Evolutionary conservation across 768 basidiomycete species (phyloP).

Genomic region (Boletales sp.): DNA sequence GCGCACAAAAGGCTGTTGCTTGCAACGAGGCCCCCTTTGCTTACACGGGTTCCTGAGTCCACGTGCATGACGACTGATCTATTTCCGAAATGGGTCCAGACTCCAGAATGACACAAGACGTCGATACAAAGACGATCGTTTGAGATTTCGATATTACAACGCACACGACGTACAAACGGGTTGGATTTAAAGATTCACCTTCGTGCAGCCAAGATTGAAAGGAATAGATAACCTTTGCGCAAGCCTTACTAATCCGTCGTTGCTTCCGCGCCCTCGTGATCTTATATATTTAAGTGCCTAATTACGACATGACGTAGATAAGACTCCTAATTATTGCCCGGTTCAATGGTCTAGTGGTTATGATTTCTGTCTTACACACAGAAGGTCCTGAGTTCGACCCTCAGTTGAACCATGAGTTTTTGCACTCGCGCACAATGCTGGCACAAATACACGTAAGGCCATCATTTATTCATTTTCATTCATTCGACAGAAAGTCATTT

Average conservation of each 20-base stretch:
- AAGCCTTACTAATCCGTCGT: not conserved
- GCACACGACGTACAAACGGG: not conserved
- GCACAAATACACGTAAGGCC: not conserved
- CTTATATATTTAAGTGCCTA: not conserved
- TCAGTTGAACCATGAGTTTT: slow-evolving; percentile 43
- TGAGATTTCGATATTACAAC: not conserved
- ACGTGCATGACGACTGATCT: slow-evolving; percentile 10
- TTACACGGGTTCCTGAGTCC: slow-evolving; percentile 1
- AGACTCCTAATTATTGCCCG: not conserved
- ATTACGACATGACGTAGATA: not conserved
- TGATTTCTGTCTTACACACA: slow-evolving; percentile 52
- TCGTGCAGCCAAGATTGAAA: not conserved
- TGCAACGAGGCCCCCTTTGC: not conserved
- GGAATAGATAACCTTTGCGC: not conserved
- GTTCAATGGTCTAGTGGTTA: slow-evolving; percentile 61
- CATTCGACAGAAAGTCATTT: too few species aligned
- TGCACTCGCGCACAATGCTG: not conserved
- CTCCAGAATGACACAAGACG: too few species aligned
- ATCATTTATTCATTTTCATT: too few species aligned
- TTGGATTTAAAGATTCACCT: too few species aligned
- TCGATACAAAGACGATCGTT: too few species aligned
- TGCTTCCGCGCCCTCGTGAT: too few species aligned
- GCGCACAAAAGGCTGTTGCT: not conserved
- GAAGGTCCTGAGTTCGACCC: slow-evolving; percentile 39
- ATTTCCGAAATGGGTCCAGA: too few species aligned